Evolutionary conservation across 176 grass and related monocot genomes (phyloP).

Genomic region (Bolboschoenus planiculmis): DNA sequence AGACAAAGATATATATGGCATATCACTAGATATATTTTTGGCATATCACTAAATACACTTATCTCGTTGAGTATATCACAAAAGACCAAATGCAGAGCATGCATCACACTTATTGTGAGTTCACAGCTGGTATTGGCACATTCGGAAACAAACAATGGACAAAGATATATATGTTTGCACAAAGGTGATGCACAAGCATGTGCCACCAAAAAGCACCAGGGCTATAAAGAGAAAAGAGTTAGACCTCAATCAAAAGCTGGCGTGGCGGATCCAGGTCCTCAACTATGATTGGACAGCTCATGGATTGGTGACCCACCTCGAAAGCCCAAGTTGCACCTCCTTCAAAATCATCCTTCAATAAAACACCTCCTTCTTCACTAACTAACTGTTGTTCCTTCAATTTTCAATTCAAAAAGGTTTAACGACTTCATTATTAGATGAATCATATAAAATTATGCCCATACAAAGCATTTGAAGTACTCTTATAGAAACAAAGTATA

Average conservation of each 20-base stretch:
- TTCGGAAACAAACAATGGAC: not conserved
- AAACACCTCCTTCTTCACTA: conserved; percentile 43
- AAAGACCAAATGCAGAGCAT: not conserved
- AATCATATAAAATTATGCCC: not conserved
- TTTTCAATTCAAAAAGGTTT: not conserved
- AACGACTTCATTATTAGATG: not conserved
- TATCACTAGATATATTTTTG: too few relatives aligned
- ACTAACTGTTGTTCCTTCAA: conserved; percentile 16
- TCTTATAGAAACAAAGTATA: not conserved
- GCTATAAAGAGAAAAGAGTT: not conserved
- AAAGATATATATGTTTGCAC: not conserved
- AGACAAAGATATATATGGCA: too few relatives aligned
- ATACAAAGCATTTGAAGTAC: not conserved
- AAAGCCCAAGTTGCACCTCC: conserved; percentile 69
- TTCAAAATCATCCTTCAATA: conserved; percentile 57
- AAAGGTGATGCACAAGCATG: not conserved
- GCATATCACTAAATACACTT: not conserved
- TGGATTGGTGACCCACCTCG: conserved; percentile 44
- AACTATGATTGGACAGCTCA: conserved; percentile 56
- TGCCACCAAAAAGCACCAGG: not conserved
- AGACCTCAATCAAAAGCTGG: conserved; percentile 51
- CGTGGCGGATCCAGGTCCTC: conserved; percentile 51
- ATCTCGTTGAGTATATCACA: not conserved
- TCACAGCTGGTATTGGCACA: not conserved
- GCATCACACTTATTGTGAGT: not conserved